Conservation (phyloP, 768 basidiomycete species). For the Suillus ampliporus region DNA sequence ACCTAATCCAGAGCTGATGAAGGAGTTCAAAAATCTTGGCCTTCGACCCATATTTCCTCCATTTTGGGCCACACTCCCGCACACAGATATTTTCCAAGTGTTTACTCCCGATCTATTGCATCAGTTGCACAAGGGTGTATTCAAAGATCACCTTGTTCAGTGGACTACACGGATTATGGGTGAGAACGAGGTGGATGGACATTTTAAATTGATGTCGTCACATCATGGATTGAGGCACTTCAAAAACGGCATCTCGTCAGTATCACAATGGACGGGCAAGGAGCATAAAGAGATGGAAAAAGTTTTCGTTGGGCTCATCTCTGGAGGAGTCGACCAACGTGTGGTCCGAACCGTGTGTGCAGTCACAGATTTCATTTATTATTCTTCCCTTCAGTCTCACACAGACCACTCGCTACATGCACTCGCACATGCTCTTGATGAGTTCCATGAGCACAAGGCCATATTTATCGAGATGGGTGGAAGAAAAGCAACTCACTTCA, state of each 20-base stretch:
- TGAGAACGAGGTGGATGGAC: slow-evolving; percentile 16
- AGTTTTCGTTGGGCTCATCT: slow-evolving; percentile 16
- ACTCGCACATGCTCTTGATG: slow-evolving; percentile 10
- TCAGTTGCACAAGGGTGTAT: slow-evolving; percentile 51
- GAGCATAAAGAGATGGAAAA: slow-evolving; percentile 21
- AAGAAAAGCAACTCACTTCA: slow-evolving; percentile 13
- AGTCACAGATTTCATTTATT: slow-evolving; percentile 38
- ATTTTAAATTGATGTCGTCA: slow-evolving; percentile 17
- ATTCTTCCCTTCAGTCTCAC: slow-evolving; percentile 25
- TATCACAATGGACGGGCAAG: slow-evolving; percentile 15
- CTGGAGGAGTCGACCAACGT: slow-evolving; percentile 1
- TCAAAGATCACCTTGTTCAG: slow-evolving; percentile 46
- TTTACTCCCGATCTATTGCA: slow-evolving; percentile 50
- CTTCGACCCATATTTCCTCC: slow-evolving; percentile 27
- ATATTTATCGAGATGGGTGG: slow-evolving; percentile 18
- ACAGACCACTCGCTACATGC: slow-evolving; percentile 21
- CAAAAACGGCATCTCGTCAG: slow-evolving; percentile 12
- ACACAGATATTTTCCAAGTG: slow-evolving; percentile 42
- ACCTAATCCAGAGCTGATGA: background rate
- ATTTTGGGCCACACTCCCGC: slow-evolving; percentile 48
- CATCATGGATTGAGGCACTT: slow-evolving; percentile 14
- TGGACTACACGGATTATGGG: slow-evolving; percentile 37
- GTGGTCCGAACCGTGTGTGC: slow-evolving; percentile 14
- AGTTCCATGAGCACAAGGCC: slow-evolving; percentile 27
- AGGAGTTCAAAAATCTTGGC: slow-evolving; percentile 7